Evolutionary conservation across 1,284 basidiomycete species (phyloP), one percentile per base, ranked within the genome.

Genomic region (Cryptococcus amylolentus): DNA sequence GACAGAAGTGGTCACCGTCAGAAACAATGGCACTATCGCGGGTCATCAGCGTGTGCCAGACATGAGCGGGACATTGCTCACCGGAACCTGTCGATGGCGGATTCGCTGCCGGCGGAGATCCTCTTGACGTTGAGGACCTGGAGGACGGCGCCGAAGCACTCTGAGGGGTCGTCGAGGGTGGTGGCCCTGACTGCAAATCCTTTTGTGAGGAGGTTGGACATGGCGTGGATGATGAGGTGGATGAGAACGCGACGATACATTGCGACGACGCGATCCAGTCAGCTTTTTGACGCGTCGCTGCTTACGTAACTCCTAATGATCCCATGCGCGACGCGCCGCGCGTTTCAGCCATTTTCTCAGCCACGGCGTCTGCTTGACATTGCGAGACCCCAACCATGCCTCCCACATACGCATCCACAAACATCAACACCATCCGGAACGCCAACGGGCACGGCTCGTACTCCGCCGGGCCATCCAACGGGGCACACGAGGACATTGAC

Each of bases 51-150:
- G 26, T 16, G 7, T 9, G 8, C 27, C 4, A 28, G 5, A 46
- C 26, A 16, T 10, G 9, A 46, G 26, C 9, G 27, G 16, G 18
- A 10, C 31, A 63, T 72, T 56, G 31, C 31, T 35, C 47, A 67
- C 80, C 77, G 60, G 63, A 79, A 72, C 71, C 77, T 69, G 54
- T 78, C 77, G 23, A 64, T 60, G 9, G 64, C 70, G 2, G 63
- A 58, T 10, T 66, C 58, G 26, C 78, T 78, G 4, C 65, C 57
- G 14, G 72, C 66, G 51, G 69, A 70, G 45, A 94, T 86, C 68
- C 85, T 86, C 77, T 90, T 93, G 61, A 92, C 84, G 48, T 86
- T 89, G 47, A 96, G 83, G 41, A 92, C 79, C 70, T 96, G 91
- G 2, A 94, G 77, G 13, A 83, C 82, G 49, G 89, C 88, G 16